These are phyloP conservation scores for Penicillium canariense DNA, from an alignment of 495 filamentous ascomycete genomes.

Conservation along the genomic window DNA sequence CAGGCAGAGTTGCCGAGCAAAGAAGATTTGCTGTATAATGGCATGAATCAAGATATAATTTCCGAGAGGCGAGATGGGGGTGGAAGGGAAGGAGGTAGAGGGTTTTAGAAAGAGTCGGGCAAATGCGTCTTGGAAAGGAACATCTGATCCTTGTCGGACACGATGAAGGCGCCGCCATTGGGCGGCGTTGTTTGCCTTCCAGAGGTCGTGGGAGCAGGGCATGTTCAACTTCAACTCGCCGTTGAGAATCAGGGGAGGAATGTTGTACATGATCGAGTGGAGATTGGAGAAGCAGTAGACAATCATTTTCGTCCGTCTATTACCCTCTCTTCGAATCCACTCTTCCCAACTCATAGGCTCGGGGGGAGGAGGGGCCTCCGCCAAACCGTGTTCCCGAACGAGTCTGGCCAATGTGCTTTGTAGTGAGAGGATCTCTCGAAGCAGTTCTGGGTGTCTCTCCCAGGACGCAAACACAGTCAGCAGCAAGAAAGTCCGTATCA, in stretches of 20 bases:
- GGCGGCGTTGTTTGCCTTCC: conserved; percentile 46
- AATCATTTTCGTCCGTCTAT: conserved; percentile 50
- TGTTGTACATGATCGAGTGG: conserved; percentile 54
- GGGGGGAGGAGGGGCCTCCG: conserved; percentile 30
- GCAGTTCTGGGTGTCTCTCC: conserved; percentile 49
- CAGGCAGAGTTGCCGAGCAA: conserved; percentile 48
- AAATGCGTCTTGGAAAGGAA: conserved; percentile 50
- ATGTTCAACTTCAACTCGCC: conserved; percentile 50
- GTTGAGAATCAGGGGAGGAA: conserved; percentile 51
- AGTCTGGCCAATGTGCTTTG: conserved; percentile 49
- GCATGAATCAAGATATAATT: conserved; percentile 56
- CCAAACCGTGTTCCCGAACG: conserved; percentile 48
- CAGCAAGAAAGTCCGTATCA: conserved; percentile 48
- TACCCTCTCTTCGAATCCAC: conserved; percentile 50
- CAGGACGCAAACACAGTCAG: conserved; percentile 54
- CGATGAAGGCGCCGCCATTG: conserved; percentile 47
- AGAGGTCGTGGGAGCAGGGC: conserved; percentile 51
- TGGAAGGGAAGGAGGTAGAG: conserved; percentile 42
- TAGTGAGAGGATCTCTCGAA: conserved; percentile 50
- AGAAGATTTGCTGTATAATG: conserved; percentile 54
- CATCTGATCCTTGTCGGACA: conserved; percentile 34
- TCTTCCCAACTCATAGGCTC: conserved; percentile 48
- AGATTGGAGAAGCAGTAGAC: conserved; percentile 57
- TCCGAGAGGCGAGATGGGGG: conserved; percentile 51
- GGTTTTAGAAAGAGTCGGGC: conserved; percentile 45